Evolutionary conservation across 352 stramenopile genomes (phyloP).

Genomic region (Blastocystis sp.): DNA sequence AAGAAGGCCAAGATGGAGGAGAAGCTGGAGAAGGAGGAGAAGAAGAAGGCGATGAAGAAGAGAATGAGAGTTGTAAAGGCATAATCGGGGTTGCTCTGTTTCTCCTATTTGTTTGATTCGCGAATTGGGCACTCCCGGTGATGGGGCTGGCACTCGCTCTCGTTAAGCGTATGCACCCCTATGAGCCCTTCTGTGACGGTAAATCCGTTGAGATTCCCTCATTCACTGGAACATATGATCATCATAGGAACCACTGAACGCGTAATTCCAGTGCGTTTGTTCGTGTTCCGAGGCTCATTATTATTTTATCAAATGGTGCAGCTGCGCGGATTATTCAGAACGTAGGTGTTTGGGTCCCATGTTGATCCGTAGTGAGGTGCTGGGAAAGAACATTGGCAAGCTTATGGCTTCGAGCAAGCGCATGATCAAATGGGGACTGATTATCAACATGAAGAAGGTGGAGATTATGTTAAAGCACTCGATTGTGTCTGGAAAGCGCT

Average conservation of each 20-base stretch:
- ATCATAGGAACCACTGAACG: conserved; percentile 11
- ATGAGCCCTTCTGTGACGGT: no score
- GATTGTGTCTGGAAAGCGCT: conserved; percentile 56
- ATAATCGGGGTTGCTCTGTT: neutral
- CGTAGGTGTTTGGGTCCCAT: neutral
- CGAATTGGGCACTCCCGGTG: no score
- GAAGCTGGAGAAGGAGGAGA: conserved; percentile 62
- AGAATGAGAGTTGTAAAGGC: conserved; percentile 43
- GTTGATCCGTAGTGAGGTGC: conserved; percentile 53
- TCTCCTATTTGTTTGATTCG: conserved; percentile 18
- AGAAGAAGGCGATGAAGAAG: conserved; percentile 58
- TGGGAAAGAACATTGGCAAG: conserved; percentile 69
- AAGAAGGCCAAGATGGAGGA: conserved; percentile 40
- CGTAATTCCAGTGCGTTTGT: neutral
- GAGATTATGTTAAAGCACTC: conserved; percentile 68
- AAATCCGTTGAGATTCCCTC: no score
- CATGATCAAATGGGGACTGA: conserved; percentile 69
- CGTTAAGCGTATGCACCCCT: no score
- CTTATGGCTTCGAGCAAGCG: conserved; percentile 33
- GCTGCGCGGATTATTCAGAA: conserved; percentile 61
- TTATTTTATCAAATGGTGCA: conserved; percentile 54
- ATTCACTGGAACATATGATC: conserved; percentile 58
- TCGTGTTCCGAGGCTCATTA: neutral
- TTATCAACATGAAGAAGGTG: conserved; percentile 70
- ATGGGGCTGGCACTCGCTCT: no score